Base-by-base conservation (phyloP, 164 flowering plant species). In the Paratinospora sagittata region DNA sequence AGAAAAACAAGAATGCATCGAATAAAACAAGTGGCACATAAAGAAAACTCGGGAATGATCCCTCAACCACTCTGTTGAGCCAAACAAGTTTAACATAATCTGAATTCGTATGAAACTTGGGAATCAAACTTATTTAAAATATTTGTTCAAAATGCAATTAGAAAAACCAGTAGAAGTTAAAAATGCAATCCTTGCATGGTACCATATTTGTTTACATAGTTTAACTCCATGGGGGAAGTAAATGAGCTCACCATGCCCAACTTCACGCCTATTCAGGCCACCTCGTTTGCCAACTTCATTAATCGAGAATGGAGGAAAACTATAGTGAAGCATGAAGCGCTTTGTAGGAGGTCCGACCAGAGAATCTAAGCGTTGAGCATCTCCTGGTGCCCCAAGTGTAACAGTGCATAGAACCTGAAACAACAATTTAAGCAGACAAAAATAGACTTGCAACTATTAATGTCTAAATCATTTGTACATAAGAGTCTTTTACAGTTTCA, bases 291-390 rank as follows among this genome's bases (percentile, higher is more conserved):
- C 98, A 72, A 95, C 94, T 85, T 95, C 99, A 88, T 95, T 92
- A 58, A 88, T 95, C 26, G 89, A 91, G 75, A 82, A 95, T 69
- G 99, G 98, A 27, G 99, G 99, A 76, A 95, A 95, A 80, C 88
- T 90, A 73, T 95, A 95, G 73, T 95, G 99, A 81, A 95, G 99
- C 99, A 95, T 95, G 84, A 95, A 95, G 64, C 94, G 91, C 81
- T 95, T 95, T 27, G 77, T 82, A 36, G 99, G 79, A 7, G 97
- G 94, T 41, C 98, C 97, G 74, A 95, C 97, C 36, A 95, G 39
- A 69, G 99, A 92, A 7, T 86, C 93, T 81, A 95, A 79, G 23
- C 82, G 84, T 78, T 95, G 99, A 78, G 99, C 98, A 80, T 95
- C 97, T 69, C 83, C 89, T 33, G 93, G 99, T 72, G 99, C 89